Base-by-base conservation (phyloP, 768 basidiomycete genomes). In the Boletus sp. region DNA sequence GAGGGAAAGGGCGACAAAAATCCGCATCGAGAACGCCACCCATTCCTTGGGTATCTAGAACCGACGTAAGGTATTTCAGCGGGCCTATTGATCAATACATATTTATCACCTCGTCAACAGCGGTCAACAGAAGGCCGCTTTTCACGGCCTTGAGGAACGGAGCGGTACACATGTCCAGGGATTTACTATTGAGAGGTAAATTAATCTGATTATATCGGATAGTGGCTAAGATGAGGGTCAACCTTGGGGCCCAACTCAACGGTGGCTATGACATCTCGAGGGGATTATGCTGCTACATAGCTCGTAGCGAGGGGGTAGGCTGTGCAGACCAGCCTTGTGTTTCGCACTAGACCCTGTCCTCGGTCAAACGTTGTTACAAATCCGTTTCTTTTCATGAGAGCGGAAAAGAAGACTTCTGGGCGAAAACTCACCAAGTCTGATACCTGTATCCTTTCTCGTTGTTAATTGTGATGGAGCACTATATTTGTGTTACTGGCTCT, bases 381-480 rank as follows among this genome's bases (percentile, higher is more conserved):
- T 41, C 33, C 45, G 39, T 44, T 44, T n/a, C 45, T 51, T 51
- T 42, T 37, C 58, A 57, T 56, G 56, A 59, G 58, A 57, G 47
- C 49, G 55, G 41, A 50, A 15, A 37, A 42, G 32, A 49, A 20
- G 18, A 20, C 40, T 40, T 42, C 54, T 29, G 3, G n/a, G 40
- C 5, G 45, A 55, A 50, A 58, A 57, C 62, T 59, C 56, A 60
- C 63, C 54, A 49, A 48, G 59, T 33, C 50, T 42, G 41, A 50
- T 56, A 58, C 32, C 59, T 56, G 55, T 63, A 67, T 66, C 69
- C 67, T 56, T 71, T 68, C 64, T 61, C 32, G 67, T 61, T 61
- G 57, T 63, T 69, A 69, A 71, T 73, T 70, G 63, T 63, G 64
- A 73, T 67, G 63, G 39, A 53, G 51, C 59, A 47, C 67, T 52